Evolutionary conservation across 2,329 filamentous ascomycete species (phyloP).

Genomic region (Dactylellina drechsleri): DNA sequence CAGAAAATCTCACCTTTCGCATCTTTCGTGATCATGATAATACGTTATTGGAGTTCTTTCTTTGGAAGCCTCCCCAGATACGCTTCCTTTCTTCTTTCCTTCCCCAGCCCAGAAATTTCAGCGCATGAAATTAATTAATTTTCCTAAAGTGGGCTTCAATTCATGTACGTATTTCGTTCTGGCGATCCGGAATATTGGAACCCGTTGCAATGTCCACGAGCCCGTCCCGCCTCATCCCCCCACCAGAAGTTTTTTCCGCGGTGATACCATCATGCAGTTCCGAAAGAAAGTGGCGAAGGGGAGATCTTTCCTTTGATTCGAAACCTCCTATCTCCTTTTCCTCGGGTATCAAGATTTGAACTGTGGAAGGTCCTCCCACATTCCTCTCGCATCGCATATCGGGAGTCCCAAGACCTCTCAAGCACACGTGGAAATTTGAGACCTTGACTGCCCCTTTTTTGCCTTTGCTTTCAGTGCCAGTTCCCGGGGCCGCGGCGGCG

Average conservation of each 20-base stretch:
- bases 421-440: constrained; percentile 45
- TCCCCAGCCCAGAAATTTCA: not conserved
- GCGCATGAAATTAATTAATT: not conserved
- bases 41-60: not conserved
- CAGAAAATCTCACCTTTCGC: constrained; percentile 9
- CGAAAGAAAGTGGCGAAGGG: constrained; percentile 30
- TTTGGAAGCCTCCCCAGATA: constrained; percentile 7
- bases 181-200: constrained; percentile 37
- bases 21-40: constrained; percentile 1
- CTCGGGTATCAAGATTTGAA: constrained; percentile 30
- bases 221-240: constrained; percentile 22
- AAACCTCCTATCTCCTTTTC: constrained; percentile 28
- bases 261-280: constrained; percentile 43
- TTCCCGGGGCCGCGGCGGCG: constrained; percentile 17
- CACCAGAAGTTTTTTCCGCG: constrained; percentile 27
- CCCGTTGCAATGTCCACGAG: constrained; percentile 24
- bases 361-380: constrained; percentile 38
- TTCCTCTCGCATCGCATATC: constrained; percentile 26
- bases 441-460: constrained; percentile 15
- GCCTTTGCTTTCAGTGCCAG: constrained; percentile 9
- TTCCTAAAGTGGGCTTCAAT: not conserved
- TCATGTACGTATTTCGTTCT: not conserved
- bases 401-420: constrained; percentile 30
- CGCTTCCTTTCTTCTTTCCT: not conserved
- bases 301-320: constrained; percentile 13